phyloP scores from a whole-genome alignment of 345 rosid genomes.

The Passiflora organensis region DNA sequence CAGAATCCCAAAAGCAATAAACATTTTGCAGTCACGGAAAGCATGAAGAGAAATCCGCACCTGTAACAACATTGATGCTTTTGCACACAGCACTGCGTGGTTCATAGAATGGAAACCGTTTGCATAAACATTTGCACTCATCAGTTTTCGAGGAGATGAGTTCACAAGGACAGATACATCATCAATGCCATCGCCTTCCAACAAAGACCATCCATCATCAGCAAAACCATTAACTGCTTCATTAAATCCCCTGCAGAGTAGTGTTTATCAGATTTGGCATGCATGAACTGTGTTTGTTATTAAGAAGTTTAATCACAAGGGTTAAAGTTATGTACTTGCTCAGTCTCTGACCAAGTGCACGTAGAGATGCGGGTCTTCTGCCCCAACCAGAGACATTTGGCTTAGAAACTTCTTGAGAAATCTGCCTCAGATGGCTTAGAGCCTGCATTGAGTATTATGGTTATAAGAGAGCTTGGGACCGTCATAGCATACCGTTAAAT shows the following conservation, averaged over 20 bases:
- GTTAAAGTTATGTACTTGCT: slow-evolving; percentile 45
- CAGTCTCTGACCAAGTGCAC: slow-evolving; percentile 90
- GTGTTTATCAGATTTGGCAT: background rate
- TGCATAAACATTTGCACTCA: slow-evolving; percentile 77
- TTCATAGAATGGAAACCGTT: slow-evolving; percentile 82
- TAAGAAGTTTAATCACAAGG: background rate
- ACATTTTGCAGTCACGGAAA: background rate
- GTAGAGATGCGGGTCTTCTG: slow-evolving; percentile 87
- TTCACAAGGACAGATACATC: slow-evolving; percentile 92
- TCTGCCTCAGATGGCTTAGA: slow-evolving; percentile 87
- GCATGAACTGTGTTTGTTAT: slow-evolving; percentile 9
- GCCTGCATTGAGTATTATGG: slow-evolving; percentile 41
- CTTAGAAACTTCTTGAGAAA: slow-evolving; percentile 84
- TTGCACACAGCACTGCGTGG: slow-evolving; percentile 83
- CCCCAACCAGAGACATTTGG: slow-evolving; percentile 86
- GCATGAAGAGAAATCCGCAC: slow-evolving; percentile 20
- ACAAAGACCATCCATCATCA: slow-evolving; percentile 95
- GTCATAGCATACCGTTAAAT: background rate
- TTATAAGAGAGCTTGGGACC: background rate
- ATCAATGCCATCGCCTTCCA: slow-evolving; percentile 91
- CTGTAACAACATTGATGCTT: slow-evolving; percentile 98
- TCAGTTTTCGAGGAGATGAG: slow-evolving; percentile 84
- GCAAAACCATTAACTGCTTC: slow-evolving; percentile 94
- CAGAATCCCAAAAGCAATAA: too few relatives aligned
- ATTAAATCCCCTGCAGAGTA: slow-evolving; percentile 73